Evolutionary conservation across 331 rosid species (phyloP).

Genomic region (Quercus lobata): DNA sequence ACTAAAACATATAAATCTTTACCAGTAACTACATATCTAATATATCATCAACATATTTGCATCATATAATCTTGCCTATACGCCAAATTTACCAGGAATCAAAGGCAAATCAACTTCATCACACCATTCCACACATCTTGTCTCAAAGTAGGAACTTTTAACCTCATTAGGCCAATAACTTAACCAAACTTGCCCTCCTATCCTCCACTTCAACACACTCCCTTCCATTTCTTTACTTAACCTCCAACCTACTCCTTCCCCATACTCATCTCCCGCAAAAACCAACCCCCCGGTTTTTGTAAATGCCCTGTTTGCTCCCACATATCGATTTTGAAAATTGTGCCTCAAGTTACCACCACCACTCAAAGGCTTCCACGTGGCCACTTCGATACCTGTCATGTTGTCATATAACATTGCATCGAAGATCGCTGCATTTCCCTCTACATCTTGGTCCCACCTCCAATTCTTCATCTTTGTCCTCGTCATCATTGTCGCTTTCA

Average conservation of each 20-base stretch:
- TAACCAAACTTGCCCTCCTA: conserved; percentile 76
- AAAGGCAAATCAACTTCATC: conserved; percentile 98
- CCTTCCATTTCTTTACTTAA: conserved; percentile 83
- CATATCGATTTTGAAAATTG: conserved; percentile 34
- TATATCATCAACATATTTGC: no score
- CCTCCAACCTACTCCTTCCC: conserved; percentile 79
- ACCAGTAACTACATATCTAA: no score
- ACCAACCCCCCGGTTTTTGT: conserved; percentile 69
- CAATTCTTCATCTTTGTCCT: conserved; percentile 47
- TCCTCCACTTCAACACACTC: conserved; percentile 90
- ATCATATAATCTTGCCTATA: neutral
- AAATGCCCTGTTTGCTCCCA: conserved; percentile 44
- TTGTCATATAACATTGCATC: conserved; percentile 62
- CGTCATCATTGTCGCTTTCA: conserved; percentile 40
- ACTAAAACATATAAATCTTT: no score
- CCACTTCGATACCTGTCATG: conserved; percentile 60
- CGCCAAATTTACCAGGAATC: conserved; percentile 32
- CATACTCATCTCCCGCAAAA: conserved; percentile 73
- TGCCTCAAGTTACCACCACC: conserved; percentile 17
- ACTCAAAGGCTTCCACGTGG: conserved; percentile 17
- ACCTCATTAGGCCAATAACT: conserved; percentile 58
- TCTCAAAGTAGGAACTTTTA: conserved; percentile 48
- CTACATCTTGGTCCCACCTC: conserved; percentile 91
- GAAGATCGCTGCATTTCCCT: conserved; percentile 77
- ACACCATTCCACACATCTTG: conserved; percentile 83